phyloP scores from a whole-genome alignment of 2,329 filamentous ascomycete species.

The Samsoniella hepiali region DNA sequence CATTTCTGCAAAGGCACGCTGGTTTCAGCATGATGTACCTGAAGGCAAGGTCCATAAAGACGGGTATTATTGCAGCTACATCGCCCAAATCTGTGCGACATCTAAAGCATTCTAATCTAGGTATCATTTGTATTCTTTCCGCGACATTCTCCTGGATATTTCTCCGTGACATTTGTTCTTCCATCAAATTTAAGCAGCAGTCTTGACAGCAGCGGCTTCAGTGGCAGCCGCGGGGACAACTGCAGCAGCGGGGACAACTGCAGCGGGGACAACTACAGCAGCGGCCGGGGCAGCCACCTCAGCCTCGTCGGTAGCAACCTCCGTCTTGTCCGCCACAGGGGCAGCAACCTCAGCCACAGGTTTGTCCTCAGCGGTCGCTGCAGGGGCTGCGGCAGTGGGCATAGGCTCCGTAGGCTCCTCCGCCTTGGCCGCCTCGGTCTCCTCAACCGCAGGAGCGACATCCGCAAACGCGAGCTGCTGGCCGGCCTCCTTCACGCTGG shows the following conservation, averaged over 20 bases:
- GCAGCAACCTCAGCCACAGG: constrained; percentile 9
- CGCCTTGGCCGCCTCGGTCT: constrained; percentile 14
- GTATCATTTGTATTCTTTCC: constrained; percentile 7
- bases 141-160: not conserved
- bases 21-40: not conserved
- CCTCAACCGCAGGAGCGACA: constrained; percentile 25
- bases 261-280: not conserved
- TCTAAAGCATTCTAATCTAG: constrained; percentile 10
- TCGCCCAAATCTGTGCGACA: not conserved
- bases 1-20: not conserved
- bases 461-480: constrained; percentile 24
- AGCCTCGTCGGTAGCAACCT: constrained; percentile 11
- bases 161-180: not conserved
- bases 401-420: constrained; percentile 10
- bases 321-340: constrained; percentile 6
- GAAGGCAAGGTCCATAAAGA: not conserved
- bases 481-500: constrained; percentile 37
- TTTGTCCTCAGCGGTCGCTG: constrained; percentile 7
- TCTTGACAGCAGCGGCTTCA: constrained; percentile 21
- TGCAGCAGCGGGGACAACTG: not conserved
- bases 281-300: constrained; percentile 7
- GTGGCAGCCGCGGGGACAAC: not conserved
- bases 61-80: constrained; percentile 13
- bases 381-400: not conserved
- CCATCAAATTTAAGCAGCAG: constrained; percentile 8